Evolutionary conservation across 257 asterid species (phyloP), one percentile per base, ranked within the genome.

Genomic region (Solanum dulcamara): DNA sequence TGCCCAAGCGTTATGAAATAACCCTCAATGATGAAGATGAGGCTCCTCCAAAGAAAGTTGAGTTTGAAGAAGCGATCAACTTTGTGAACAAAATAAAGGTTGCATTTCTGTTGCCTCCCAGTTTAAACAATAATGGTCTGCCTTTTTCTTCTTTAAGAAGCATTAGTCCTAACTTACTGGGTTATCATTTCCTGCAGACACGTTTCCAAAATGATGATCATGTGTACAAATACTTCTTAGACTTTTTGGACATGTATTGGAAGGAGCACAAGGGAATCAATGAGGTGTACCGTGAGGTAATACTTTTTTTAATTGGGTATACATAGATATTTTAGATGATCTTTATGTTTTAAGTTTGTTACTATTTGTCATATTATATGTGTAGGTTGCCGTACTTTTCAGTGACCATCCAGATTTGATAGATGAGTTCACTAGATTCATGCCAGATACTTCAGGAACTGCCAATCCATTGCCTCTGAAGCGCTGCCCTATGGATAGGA

Each of bases 31-130:
- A 95, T 2, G 96, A 88, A 85, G 97, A 95, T 79, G 98, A 92
- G 85, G 93, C 94, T 87, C n/a, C n/a, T n/a, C n/a, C n/a, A n/a
- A n/a, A n/a, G n/a, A 93, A 93, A 1, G 94, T 93, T 53, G 98
- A 94, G 89, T 94, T 94, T 88, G 98, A 92, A 35, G 98, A 97
- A 88, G 98, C 98, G 81, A 92, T 95, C 84, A 92, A 91, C 89
- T 95, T 97, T 62, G 98, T 97, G 51, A 93, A 93, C 91, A 97
- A 97, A 90, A 94, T 97, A 84, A 95, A 97, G 98, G 99, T 95
- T 81, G 89, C 77, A 11, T 59, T 85, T 32, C n/a, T 84, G 48
- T 55, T 66, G 38, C 66, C 53, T 33, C 51, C 51, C 33, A 64
- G 8, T 44, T 67, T 83, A 20, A 46, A 44, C 1, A 26, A 77